A percentile compares a stretch with the other conserved stretches of the same genome.
These are phyloP conservation scores for Aspergillus leporis DNA, from an alignment of 495 filamentous ascomycete genomes.

Conservation along the genomic window DNA sequence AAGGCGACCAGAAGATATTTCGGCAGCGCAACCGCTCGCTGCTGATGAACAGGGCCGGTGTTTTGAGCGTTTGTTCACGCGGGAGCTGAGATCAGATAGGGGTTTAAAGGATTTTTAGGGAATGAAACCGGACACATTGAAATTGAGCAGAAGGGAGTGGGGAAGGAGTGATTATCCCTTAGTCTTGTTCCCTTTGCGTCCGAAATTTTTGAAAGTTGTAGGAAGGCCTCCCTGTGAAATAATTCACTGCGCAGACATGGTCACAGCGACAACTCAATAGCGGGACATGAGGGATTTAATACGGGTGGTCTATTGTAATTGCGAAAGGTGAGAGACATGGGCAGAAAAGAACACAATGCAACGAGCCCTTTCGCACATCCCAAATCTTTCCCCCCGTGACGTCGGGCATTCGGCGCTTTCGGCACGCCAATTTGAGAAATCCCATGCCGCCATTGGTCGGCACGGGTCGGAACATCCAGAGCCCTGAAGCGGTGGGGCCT, in stretches of 20 bases:
- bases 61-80: neutral
- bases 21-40: neutral
- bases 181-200: constrained; percentile 7
- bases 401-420: constrained; percentile 42
- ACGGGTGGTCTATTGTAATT: constrained; percentile 1
- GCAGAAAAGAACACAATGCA: constrained; percentile 14
- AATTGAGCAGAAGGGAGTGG: constrained; percentile 1
- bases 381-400: constrained; percentile 27
- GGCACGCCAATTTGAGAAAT: constrained; percentile 27
- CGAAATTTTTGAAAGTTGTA: constrained; percentile 11
- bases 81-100: neutral
- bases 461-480: constrained; percentile 23
- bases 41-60: neutral
- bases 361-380: constrained; percentile 7
- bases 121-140: constrained; percentile 10
- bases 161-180: constrained; percentile 8
- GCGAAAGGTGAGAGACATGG: neutral
- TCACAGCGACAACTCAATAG: constrained; percentile 18
- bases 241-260: constrained; percentile 29
- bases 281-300: neutral
- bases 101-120: neutral
- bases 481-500: constrained; percentile 16
- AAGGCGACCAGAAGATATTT: neutral
- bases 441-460: constrained; percentile 33
- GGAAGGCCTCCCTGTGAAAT: constrained; percentile 28